Base-by-base conservation (phyloP, 2,329 filamentous ascomycete genomes). In the Colletotrichum paranaense region DNA sequence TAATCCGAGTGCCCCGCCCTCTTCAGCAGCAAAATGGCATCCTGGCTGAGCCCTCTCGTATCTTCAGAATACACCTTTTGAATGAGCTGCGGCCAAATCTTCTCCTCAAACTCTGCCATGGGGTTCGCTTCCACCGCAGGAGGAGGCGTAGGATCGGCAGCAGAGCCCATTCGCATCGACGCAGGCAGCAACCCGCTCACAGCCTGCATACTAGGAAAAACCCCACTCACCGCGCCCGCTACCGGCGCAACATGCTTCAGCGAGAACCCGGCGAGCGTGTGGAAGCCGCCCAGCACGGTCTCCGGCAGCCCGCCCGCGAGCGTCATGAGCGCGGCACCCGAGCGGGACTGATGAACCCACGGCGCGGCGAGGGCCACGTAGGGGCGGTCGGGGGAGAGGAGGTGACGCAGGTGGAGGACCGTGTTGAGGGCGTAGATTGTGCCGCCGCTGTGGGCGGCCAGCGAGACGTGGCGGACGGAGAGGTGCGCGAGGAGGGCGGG, bases 401-500 rank as follows among this genome's bases (percentile, higher is more conserved):
- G 53, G 60, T 78, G 68, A 5, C 79, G 79, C 42, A 78, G 77
- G 65, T 79, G 77, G 19, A 82, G 75, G 19, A 80, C n/a, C 22
- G 78, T 52, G 71, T 82, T 79, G 42, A 82, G 76, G 7, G 78
- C 79, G 72, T 77, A 81, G 60, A 82, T 46, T 32, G 77, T 76
- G 26, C 80, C 81, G 69, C 76, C 79, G 68, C 79, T 81, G 30
- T 82, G 81, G 55, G 77, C 76, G 55, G 68, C 78, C 11, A 81
- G 16, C 2, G 76, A 78, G 12, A 82, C 77, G 66, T 82, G 77
- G 5, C 57, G 63, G 46, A 84, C 79, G 24, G 53, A 59, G 7
- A 85, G 79, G 62, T 82, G 81, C 26, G 76, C 32, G 12, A 84
- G 76, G 2, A 84, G 76, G 1, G 79, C 79, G 12, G 77, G 73